Evolutionary conservation across 345 rosid species (phyloP).

Genomic region (Corchorus olitorius): DNA sequence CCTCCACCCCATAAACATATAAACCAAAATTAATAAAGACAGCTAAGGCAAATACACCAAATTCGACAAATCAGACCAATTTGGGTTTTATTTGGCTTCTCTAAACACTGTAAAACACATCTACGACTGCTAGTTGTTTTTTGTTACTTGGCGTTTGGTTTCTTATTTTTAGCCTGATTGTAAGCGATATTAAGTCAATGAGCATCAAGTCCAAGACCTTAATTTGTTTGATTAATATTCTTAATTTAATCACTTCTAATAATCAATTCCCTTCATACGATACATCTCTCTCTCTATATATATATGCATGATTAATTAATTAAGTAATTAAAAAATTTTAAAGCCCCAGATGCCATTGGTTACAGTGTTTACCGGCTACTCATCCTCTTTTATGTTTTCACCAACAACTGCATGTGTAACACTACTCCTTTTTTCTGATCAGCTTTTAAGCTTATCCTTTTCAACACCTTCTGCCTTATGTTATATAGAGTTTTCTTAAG

Average conservation of each 20-base stretch:
- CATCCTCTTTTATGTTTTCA: slow-evolving; percentile 18
- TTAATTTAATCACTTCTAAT: slow-evolving; percentile 8
- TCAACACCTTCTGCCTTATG: too few species aligned
- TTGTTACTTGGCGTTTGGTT: slow-evolving; percentile 22
- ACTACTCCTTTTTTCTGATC: too few species aligned
- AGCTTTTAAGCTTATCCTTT: too few species aligned
- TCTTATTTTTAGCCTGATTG: not conserved
- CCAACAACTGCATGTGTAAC: too few species aligned
- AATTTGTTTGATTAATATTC: slow-evolving; percentile 11
- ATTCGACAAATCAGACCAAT: slow-evolving; percentile 46
- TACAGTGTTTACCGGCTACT: slow-evolving; percentile 29
- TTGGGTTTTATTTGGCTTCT: slow-evolving; percentile 14
- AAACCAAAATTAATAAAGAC: slow-evolving; percentile 23
- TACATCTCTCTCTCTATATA: not conserved
- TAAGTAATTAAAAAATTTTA: not conserved
- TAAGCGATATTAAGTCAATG: slow-evolving; percentile 12
- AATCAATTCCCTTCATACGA: not conserved
- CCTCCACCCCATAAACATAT: not conserved
- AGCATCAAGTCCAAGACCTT: slow-evolving; percentile 43
- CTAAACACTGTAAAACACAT: not conserved
- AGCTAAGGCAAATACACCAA: slow-evolving; percentile 39
- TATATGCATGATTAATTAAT: too few species aligned
- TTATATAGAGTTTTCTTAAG: too few species aligned
- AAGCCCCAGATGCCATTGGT: slow-evolving; percentile 30
- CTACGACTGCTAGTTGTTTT: not conserved